Evolutionary conservation across 148 eudicot genomes (phyloP), one percentile per base, ranked within the genome.

Genomic region (Gaultheria prostrata): DNA sequence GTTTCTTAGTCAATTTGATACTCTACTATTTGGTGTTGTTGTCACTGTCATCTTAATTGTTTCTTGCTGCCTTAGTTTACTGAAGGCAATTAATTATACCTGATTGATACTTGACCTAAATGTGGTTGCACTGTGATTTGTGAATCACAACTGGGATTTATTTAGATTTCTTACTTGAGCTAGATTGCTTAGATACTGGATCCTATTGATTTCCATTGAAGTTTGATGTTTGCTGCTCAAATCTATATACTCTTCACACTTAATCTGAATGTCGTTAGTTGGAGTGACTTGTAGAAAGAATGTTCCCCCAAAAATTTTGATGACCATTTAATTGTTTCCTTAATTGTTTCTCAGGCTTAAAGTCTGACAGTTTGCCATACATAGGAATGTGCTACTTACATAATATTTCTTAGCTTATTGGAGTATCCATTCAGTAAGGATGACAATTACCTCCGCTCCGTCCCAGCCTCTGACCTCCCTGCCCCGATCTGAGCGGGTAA

Each of bases 91-190:
- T 61, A 28, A 18, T 45, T 30, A 13, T 85, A 76, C 80, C 79
- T 74, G 67, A 85, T 85, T 51, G 80, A 82, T 83, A 71, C 78
- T 85, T 71, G 88, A 77, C 39, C 75, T 67, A 24, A 35, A 30
- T 50, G 35, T 67, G 72, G 20, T 28, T 67, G 51, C n/a, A 46
- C 3, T 39, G 63, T 18, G 12, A 43, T 28, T 2, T 71, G 7
- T 49, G 61, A 26, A 18, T 21, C 61, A 39, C 67, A 39, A 30
- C 18, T 24, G 10, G 30, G 57, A 17, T 1, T 45, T 43, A 46
- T 80, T 24, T 46, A 7, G 35, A 46, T 43, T 24, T 33, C 43
- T 65, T 28, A 46, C 33, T 45, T 20, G 43, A 80, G 28, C 26
- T 63, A 63, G 53, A 80, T 45, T 80, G 43, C 8, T 26, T 28